Evolutionary conservation across 1,284 basidiomycete genomes (phyloP).

Genomic region (Abortiporus biennis): DNA sequence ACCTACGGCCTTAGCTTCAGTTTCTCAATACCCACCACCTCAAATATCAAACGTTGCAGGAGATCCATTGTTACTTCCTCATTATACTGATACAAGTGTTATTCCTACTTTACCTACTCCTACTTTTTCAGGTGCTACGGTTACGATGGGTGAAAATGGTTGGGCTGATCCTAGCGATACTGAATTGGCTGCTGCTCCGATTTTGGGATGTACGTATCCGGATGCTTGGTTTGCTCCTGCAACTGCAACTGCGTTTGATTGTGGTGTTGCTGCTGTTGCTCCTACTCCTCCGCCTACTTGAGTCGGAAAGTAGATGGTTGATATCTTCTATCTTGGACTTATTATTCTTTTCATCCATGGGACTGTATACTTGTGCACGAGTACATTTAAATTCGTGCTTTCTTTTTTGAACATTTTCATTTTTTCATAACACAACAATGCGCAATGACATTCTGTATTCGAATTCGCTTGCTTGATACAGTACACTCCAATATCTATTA

Average conservation of each 20-base stretch:
- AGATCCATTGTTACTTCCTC: constrained; percentile 42
- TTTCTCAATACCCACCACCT: constrained; percentile 51
- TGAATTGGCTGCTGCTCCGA: constrained; percentile 40
- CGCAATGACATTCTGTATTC: too few species aligned
- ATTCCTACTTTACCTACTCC: constrained; percentile 53
- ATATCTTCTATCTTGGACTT: too few species aligned
- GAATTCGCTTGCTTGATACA: too few species aligned
- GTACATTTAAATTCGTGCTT: too few species aligned
- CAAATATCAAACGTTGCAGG: constrained; percentile 38
- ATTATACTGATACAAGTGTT: constrained; percentile 64
- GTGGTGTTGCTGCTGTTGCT: constrained; percentile 14
- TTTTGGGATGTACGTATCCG: constrained; percentile 58
- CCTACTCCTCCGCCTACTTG: constrained; percentile 8
- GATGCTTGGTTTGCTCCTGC: constrained; percentile 47
- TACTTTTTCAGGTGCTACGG: constrained; percentile 44
- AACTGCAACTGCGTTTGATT: constrained; percentile 17
- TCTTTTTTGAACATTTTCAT: too few species aligned
- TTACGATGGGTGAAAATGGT: constrained; percentile 47
- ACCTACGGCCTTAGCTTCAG: constrained; percentile 38
- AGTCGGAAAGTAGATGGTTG: constrained; percentile 1
- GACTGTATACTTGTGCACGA: too few species aligned
- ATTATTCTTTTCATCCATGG: too few species aligned
- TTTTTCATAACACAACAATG: too few species aligned
- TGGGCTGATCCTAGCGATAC: constrained; percentile 66
- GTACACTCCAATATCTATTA: too few species aligned